These are phyloP conservation scores for Candida quercuum DNA, from an alignment of 805 yeast species.

Conservation along the genomic window DNA sequence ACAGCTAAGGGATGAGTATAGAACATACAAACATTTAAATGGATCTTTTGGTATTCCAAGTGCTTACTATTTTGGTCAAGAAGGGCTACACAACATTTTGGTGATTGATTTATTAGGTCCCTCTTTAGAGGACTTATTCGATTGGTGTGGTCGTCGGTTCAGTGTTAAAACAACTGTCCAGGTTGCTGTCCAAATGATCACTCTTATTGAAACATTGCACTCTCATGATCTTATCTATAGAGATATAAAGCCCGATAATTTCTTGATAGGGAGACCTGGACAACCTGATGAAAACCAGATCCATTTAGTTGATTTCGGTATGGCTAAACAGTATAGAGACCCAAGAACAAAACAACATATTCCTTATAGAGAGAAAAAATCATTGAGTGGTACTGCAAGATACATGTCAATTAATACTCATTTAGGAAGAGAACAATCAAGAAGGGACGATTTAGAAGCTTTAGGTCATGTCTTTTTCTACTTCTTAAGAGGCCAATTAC, in stretches of 20 bases:
- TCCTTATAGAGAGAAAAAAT: constrained; percentile 94
- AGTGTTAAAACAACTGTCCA: constrained; percentile 85
- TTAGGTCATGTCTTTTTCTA: constrained; percentile 96
- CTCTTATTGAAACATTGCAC: constrained; percentile 81
- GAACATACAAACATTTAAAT: constrained; percentile 84
- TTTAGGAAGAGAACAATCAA: constrained; percentile 92
- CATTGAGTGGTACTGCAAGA: constrained; percentile 96
- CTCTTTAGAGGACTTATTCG: constrained; percentile 90
- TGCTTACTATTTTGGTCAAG: constrained; percentile 98
- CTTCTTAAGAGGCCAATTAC: constrained; percentile 88
- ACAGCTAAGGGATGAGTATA: constrained; percentile 91
- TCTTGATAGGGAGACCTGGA: constrained; percentile 85
- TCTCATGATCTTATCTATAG: constrained; percentile 88
- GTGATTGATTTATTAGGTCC: constrained; percentile 96
- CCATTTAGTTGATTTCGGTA: constrained; percentile 93
- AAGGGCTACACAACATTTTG: constrained; percentile 91
- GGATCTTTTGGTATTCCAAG: constrained; percentile 86
- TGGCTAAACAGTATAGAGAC: constrained; percentile 98
- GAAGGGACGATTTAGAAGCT: constrained; percentile 95
- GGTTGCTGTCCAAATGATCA: constrained; percentile 92
- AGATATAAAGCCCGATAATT: constrained; percentile 97
- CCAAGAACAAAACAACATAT: constrained; percentile 94
- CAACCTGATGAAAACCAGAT: constrained; percentile 79
- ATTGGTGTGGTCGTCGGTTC: constrained; percentile 95
- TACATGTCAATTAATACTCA: constrained; percentile 98